Evolutionary conservation across 805 yeast species (phyloP).

Genomic region (Nakazawaea ambrosiae): DNA sequence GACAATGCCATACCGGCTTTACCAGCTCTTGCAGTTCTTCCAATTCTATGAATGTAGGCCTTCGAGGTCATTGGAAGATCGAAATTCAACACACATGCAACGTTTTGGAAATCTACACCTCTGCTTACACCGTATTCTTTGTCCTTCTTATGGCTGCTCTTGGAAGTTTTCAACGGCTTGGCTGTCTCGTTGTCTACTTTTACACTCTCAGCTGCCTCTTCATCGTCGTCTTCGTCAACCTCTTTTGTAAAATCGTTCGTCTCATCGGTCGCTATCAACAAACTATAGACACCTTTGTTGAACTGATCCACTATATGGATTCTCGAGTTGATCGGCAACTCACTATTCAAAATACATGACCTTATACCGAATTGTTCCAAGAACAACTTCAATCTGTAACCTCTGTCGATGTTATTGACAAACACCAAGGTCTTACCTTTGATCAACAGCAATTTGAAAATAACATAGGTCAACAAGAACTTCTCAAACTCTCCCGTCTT

Average conservation of each 20-base stretch:
- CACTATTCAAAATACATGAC: slow-evolving; percentile 84
- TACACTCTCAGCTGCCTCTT: slow-evolving; percentile 18
- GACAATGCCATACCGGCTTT: slow-evolving; percentile 92
- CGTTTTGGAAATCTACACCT: slow-evolving; percentile 94
- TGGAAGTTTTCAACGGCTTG: slow-evolving; percentile 21
- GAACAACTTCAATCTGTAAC: slow-evolving; percentile 84
- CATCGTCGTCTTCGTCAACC: slow-evolving; percentile 40
- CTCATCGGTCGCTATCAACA: slow-evolving; percentile 94
- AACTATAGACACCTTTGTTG: slow-evolving; percentile 79
- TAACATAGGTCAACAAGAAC: slow-evolving; percentile 83
- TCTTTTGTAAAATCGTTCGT: slow-evolving; percentile 50
- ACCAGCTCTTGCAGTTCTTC: slow-evolving; percentile 97
- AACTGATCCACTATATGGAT: slow-evolving; percentile 93
- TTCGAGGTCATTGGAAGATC: slow-evolving; percentile 88
- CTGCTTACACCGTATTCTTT: slow-evolving; percentile 90
- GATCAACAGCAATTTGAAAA: slow-evolving; percentile 79
- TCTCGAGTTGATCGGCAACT: slow-evolving; percentile 87
- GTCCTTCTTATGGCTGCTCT: slow-evolving; percentile 40
- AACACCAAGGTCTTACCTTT: slow-evolving; percentile 88
- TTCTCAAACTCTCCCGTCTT: slow-evolving; percentile 87
- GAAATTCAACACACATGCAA: slow-evolving; percentile 92
- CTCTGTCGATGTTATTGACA: slow-evolving; percentile 92
- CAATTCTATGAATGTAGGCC: slow-evolving; percentile 88
- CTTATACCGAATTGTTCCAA: slow-evolving; percentile 92
- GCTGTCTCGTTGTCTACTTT: too few species aligned